These are phyloP conservation scores for Penicillium coffeae DNA, from an alignment of 495 filamentous ascomycete species.

Conservation along the genomic window DNA sequence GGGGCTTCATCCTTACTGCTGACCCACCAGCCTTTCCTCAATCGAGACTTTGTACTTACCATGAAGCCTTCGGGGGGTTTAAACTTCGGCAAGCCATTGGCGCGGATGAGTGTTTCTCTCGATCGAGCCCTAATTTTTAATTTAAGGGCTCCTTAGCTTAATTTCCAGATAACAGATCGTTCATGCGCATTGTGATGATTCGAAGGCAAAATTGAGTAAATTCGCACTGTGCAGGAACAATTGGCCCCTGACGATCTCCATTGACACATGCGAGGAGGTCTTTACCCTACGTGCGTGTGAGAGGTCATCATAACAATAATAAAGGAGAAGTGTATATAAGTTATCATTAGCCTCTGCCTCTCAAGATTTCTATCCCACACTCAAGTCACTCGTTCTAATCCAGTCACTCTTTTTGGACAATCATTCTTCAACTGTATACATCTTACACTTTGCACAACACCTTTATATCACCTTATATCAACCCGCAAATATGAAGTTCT, in stretches of 20 bases:
- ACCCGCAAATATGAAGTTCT: slow-evolving; percentile 38
- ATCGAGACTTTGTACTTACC: not conserved
- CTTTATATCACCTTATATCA: slow-evolving; percentile 14
- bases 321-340: slow-evolving; percentile 23
- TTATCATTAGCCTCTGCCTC: not conserved
- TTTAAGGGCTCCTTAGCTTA: not conserved
- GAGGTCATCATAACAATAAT: slow-evolving; percentile 12
- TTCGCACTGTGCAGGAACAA: slow-evolving; percentile 3
- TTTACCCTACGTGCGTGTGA: slow-evolving; percentile 2
- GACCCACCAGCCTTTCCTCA: not conserved
- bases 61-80: not conserved
- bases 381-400: slow-evolving; percentile 22
- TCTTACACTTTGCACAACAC: slow-evolving; percentile 15
- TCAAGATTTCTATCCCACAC: not conserved
- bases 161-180: not conserved
- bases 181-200: not conserved
- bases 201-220: not conserved
- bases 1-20: not conserved
- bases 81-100: not conserved
- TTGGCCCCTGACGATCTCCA: slow-evolving; percentile 11
- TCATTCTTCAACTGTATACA: slow-evolving; percentile 3
- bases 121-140: not conserved
- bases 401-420: slow-evolving; percentile 21
- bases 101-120: not conserved
- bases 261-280: slow-evolving; percentile 17